phyloP scores from a whole-genome alignment of 345 rosid genomes.

The Syzygium jambos region DNA sequence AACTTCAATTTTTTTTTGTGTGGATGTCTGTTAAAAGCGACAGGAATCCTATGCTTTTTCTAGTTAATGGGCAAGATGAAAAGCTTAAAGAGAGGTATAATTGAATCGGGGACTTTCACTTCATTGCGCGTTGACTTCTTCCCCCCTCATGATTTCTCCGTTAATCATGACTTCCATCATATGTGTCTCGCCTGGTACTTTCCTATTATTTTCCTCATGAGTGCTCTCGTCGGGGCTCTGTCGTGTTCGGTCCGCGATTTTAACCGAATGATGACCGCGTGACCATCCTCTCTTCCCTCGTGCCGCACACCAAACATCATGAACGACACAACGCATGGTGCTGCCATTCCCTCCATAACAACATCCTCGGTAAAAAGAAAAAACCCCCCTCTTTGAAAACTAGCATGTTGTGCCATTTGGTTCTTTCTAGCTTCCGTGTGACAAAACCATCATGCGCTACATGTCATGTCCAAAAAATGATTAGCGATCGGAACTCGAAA shows the following conservation, averaged over 20 bases:
- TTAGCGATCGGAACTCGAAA: not conserved
- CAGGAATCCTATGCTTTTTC: slow-evolving; percentile 38
- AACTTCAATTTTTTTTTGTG: slow-evolving; percentile 8
- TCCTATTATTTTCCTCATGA: not conserved
- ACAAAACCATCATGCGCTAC: too few relatives aligned
- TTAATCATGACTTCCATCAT: not conserved
- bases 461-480: not conserved
- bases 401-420: not conserved
- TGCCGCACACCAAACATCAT: not conserved
- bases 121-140: slow-evolving; percentile 51
- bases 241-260: not conserved
- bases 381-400: not conserved
- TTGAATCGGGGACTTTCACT: slow-evolving; percentile 20
- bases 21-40: slow-evolving; percentile 24
- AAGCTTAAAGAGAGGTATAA: not conserved
- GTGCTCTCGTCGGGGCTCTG: not conserved
- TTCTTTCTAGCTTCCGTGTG: too few relatives aligned
- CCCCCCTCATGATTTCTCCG: not conserved
- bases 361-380: not conserved
- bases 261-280: not conserved
- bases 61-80: slow-evolving; percentile 4
- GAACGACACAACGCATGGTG: not conserved
- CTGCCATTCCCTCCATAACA: not conserved
- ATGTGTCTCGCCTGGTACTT: not conserved
- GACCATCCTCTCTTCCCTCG: not conserved